These are phyloP conservation scores for Acer yangbiense DNA, from an alignment of 345 rosid species.

Conservation along the genomic window DNA sequence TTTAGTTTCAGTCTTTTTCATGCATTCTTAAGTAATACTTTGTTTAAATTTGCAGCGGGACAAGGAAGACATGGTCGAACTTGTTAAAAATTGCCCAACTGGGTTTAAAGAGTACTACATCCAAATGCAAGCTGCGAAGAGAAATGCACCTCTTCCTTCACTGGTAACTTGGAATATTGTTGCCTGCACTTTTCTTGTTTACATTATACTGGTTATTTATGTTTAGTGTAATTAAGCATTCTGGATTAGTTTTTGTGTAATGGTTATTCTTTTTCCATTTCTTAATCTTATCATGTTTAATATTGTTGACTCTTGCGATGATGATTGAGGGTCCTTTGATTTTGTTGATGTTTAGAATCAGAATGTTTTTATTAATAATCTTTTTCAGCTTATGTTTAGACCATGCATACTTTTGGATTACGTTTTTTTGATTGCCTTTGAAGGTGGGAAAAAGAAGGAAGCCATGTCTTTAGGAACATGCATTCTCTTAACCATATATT, in stretches of 20 bases:
- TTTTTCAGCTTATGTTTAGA: background rate
- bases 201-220: no score
- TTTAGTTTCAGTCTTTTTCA: no score
- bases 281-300: background rate
- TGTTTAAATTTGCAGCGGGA: conserved; percentile 60
- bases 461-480: background rate
- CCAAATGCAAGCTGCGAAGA: conserved; percentile 94
- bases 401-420: background rate
- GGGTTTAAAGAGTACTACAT: conserved; percentile 87
- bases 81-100: conserved; percentile 70
- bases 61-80: conserved; percentile 75
- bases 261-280: background rate
- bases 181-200: background rate
- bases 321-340: background rate
- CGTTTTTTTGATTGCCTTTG: background rate
- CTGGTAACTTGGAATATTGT: conserved; percentile 52
- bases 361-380: background rate
- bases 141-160: conserved; percentile 89
- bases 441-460: background rate
- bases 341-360: background rate
- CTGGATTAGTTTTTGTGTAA: background rate
- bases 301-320: no score
- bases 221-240: background rate
- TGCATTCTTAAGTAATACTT: conserved; percentile 2
- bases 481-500: background rate